Evolutionary conservation across 1,284 basidiomycete species (phyloP).

Genomic region (Stereum hirsutum): DNA sequence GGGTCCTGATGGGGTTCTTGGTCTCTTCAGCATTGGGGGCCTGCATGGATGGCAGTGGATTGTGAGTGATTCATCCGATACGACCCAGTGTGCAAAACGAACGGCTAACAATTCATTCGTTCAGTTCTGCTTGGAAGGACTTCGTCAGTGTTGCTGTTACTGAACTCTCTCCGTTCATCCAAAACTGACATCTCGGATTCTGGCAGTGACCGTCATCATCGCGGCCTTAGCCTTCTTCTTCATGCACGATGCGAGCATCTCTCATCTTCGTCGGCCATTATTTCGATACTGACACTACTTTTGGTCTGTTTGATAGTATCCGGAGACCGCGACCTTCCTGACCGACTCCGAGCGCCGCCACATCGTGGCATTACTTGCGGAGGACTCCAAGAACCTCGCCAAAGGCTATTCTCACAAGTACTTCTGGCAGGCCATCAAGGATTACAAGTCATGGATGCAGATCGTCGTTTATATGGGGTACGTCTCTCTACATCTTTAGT

Average conservation of each 20-base stretch:
- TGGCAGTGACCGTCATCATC: slow-evolving; percentile 24
- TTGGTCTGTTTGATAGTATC: no score
- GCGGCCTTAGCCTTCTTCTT: slow-evolving; percentile 29
- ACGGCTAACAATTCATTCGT: slow-evolving; percentile 11
- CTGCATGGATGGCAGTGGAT: slow-evolving; percentile 39
- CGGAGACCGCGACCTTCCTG: slow-evolving; percentile 32
- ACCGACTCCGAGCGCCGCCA: slow-evolving; percentile 23
- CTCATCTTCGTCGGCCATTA: not conserved
- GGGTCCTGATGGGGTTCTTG: not conserved
- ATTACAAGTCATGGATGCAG: slow-evolving; percentile 37
- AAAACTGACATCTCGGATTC: not conserved
- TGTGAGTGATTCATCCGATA: slow-evolving; percentile 33
- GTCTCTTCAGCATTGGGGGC: slow-evolving; percentile 22
- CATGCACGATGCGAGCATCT: slow-evolving; percentile 30
- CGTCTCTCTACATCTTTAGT: no score
- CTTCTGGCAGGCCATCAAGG: slow-evolving; percentile 30
- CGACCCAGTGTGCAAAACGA: not conserved
- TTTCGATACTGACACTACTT: not conserved
- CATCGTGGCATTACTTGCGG: slow-evolving; percentile 19
- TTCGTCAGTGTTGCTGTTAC: slow-evolving; percentile 6
- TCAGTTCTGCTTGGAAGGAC: slow-evolving; percentile 25
- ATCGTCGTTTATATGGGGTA: slow-evolving; percentile 34
- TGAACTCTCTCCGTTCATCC: not conserved
- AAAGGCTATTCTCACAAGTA: slow-evolving; percentile 26
- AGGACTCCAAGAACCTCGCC: slow-evolving; percentile 20